phyloP scores from a whole-genome alignment of 352 stramenopile species.

The Phytophthora aleatoria region DNA sequence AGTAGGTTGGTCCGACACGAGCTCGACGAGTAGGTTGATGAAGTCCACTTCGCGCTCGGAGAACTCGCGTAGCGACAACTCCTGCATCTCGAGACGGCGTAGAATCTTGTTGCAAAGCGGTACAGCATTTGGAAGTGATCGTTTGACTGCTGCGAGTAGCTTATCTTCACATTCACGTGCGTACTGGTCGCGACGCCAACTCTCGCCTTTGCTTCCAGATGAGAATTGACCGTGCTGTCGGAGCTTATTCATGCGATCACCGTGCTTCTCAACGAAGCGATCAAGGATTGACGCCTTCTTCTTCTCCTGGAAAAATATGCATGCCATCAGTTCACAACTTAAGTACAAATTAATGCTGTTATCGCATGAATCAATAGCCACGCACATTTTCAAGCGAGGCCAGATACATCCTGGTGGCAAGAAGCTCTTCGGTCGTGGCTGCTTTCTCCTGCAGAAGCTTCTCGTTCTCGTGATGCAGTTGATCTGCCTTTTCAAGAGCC shows the following conservation, averaged over 20 bases:
- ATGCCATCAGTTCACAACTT: not conserved
- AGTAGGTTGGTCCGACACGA: conserved; percentile 74
- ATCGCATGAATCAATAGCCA: not conserved
- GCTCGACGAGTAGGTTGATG: conserved; percentile 78
- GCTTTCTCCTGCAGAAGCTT: conserved; percentile 70
- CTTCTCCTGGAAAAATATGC: conserved; percentile 45
- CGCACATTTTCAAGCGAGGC: conserved; percentile 64
- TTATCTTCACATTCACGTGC: conserved; percentile 61
- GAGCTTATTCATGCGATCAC: conserved; percentile 65
- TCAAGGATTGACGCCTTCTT: conserved; percentile 80
- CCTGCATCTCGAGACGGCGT: conserved; percentile 71
- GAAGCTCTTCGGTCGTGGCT: conserved; percentile 60
- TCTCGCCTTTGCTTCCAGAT: conserved; percentile 4
- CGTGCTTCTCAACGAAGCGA: conserved; percentile 81
- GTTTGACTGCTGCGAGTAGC: conserved; percentile 59
- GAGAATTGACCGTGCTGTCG: conserved; percentile 21
- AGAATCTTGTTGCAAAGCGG: conserved; percentile 74
- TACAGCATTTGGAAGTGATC: conserved; percentile 65
- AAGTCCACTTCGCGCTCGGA: conserved; percentile 81
- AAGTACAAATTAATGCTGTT: not conserved
- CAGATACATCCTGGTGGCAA: conserved; percentile 73
- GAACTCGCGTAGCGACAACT: conserved; percentile 73
- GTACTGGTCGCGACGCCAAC: conserved; percentile 48
- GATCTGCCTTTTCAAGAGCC: conserved; percentile 56
- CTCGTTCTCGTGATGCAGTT: conserved; percentile 67